Evolutionary conservation across 1,284 basidiomycete species (phyloP).

Genomic region (Cutaneotrichosporon mucoides): DNA sequence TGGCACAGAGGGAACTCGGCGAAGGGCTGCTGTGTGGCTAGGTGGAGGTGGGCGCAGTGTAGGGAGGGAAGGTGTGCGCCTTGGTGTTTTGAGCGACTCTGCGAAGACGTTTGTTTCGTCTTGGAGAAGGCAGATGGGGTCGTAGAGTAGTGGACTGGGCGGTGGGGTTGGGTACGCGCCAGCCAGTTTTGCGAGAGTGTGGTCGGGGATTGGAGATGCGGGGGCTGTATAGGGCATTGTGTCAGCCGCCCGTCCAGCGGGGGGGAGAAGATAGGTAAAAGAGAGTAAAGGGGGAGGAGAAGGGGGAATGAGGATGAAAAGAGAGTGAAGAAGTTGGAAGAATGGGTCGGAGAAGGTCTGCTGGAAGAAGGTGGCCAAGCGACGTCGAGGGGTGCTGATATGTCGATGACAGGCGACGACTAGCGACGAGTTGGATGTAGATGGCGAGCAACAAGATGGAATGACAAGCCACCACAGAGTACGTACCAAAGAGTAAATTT

Average conservation of each 20-base stretch:
- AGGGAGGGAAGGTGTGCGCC: slow-evolving; percentile 1
- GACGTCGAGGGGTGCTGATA: no score
- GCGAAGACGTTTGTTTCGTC: neutral
- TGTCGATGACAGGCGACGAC: no score
- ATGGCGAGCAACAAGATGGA: no score
- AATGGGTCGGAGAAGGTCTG: no score
- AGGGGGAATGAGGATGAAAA: neutral
- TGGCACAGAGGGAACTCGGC: neutral
- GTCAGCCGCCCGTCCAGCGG: slow-evolving; percentile 1
- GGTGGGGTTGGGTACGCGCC: slow-evolving; percentile 2
- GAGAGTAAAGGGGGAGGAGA: neutral
- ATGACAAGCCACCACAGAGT: no score
- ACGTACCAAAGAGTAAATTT: no score
- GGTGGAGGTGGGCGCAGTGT: neutral
- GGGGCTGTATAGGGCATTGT: slow-evolving; percentile 6
- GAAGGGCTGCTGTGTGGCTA: neutral
- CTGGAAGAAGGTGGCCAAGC: no score
- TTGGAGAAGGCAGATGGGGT: neutral
- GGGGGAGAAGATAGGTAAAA: neutral
- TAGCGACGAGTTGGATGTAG: no score
- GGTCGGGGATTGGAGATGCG: neutral
- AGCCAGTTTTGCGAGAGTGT: neutral
- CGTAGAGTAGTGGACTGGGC: slow-evolving; percentile 1
- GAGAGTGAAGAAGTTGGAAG: neutral
- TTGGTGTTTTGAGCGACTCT: neutral